Conservation (phyloP, 441 rosid genomes). For the Corymbia citriodora region DNA sequence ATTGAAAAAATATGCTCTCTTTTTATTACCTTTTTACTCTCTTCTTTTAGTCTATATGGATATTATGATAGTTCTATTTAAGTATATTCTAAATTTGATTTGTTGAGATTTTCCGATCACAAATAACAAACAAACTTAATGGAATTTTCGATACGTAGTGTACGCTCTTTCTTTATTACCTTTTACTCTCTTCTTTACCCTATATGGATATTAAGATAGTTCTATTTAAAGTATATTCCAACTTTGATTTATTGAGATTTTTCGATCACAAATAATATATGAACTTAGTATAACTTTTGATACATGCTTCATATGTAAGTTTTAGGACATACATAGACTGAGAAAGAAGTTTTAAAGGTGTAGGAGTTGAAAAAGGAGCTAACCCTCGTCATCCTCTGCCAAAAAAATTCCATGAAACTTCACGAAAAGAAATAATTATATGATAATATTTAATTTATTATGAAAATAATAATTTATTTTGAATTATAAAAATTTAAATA, state of each 20-base stretch:
- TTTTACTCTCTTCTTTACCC: too few relatives aligned
- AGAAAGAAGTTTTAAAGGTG: not conserved
- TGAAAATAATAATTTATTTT: too few relatives aligned
- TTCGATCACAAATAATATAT: not conserved
- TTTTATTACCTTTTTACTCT: too few relatives aligned
- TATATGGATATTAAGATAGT: too few relatives aligned
- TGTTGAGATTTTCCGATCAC: not conserved
- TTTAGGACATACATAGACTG: not conserved
- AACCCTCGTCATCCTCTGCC: not conserved
- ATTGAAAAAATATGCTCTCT: rapidly evolving
- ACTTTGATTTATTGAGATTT: not conserved
- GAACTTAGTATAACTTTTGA: not conserved
- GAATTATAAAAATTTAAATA: too few relatives aligned
- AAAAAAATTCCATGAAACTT: not conserved
- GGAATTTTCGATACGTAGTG: too few relatives aligned
- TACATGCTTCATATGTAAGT: not conserved
- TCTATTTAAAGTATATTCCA: too few relatives aligned
- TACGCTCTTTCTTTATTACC: too few relatives aligned
- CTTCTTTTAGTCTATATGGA: too few relatives aligned
- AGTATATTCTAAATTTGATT: too few relatives aligned
- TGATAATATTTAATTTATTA: too few relatives aligned
- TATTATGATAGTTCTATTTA: too few relatives aligned
- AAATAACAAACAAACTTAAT: not conserved
- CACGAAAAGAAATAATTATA: not conserved
- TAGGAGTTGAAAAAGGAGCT: not conserved